Conservation (phyloP, 2,329 filamentous ascomycete species). For the Cladosporium velox region DNA sequence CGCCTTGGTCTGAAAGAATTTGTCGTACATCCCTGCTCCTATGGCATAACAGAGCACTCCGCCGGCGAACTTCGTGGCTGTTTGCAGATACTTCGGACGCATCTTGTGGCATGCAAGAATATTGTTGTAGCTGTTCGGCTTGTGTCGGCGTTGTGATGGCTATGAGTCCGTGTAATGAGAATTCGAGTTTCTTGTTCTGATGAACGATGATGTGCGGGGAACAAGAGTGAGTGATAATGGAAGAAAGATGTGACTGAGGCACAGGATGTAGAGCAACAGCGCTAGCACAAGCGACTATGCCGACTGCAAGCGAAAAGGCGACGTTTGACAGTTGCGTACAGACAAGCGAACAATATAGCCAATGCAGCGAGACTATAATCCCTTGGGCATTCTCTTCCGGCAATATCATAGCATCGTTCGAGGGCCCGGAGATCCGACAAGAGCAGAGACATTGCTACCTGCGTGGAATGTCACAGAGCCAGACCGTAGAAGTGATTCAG, state of each 20-base stretch:
- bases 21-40: neutral
- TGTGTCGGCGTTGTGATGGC: neutral
- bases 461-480: too few relatives aligned
- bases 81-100: neutral
- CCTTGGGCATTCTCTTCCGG: neutral
- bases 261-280: neutral
- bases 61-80: neutral
- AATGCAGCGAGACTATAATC: neutral
- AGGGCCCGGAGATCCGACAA: neutral
- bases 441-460: neutral
- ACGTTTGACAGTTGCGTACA: neutral
- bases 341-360: neutral
- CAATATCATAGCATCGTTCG: neutral
- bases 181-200: neutral
- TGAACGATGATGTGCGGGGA: neutral
- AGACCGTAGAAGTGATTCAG: too few relatives aligned
- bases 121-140: neutral
- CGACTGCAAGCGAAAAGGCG: neutral
- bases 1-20: neutral
- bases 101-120: neutral
- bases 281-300: neutral
- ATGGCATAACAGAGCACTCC: neutral
- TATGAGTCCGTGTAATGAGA: neutral
- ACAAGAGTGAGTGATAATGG: neutral
- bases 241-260: neutral